Evolutionary conservation across 2,329 filamentous ascomycete species (phyloP).

Genomic region (Apiospora malaysiana): DNA sequence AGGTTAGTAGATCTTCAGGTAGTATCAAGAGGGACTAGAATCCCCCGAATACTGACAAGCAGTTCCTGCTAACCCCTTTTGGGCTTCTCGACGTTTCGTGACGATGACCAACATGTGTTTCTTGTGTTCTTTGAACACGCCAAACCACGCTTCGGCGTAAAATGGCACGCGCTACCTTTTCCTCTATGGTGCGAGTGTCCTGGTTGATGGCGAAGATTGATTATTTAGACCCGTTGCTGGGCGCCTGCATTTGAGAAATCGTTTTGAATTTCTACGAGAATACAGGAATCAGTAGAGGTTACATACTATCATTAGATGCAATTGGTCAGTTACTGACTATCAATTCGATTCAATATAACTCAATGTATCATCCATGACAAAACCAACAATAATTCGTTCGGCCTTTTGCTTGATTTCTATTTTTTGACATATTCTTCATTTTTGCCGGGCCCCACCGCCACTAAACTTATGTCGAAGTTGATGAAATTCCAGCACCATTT

Average conservation of each 20-base stretch:
- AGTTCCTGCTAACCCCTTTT: background rate
- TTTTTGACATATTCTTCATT: slow-evolving; percentile 2
- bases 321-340: background rate
- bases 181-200: slow-evolving; percentile 58
- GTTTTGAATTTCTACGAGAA: slow-evolving; percentile 59
- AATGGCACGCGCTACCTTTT: slow-evolving; percentile 53
- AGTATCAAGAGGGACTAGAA: background rate
- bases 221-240: slow-evolving; percentile 57
- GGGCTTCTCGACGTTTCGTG: background rate
- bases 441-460: slow-evolving; percentile 17
- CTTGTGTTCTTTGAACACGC: background rate
- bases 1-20: slow-evolving; percentile 10
- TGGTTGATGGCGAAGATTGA: slow-evolving; percentile 60
- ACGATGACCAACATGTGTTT: background rate
- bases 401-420: background rate
- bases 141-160: slow-evolving; percentile 24
- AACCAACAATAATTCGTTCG: background rate
- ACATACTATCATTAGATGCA: slow-evolving; percentile 43
- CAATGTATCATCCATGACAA: background rate
- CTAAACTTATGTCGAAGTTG: slow-evolving; percentile 6
- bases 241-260: slow-evolving; percentile 61
- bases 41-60: slow-evolving; percentile 3
- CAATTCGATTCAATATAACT: background rate
- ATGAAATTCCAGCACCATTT: background rate
- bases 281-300: slow-evolving; percentile 66